Percentiles rank a stretch among this genome's conserved stretches.
phyloP scores from a whole-genome alignment of 1,284 basidiomycete species.

The Apiotrichum sp. region DNA sequence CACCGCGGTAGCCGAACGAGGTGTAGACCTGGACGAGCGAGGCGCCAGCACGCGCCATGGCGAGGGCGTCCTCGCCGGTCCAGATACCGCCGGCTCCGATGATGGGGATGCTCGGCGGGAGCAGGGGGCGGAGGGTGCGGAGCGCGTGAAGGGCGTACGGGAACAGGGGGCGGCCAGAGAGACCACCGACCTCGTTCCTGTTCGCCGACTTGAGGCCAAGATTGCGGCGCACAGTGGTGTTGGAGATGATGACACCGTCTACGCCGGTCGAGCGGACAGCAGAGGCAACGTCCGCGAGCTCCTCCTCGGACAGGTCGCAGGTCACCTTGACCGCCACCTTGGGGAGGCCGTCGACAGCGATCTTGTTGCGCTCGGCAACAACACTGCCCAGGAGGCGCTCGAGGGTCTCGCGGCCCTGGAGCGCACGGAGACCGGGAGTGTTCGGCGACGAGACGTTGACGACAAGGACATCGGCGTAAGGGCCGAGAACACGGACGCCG shows the following conservation, averaged over 20 bases:
- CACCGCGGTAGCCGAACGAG: conserved; percentile 82
- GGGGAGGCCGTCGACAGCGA: conserved; percentile 55
- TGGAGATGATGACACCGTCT: conserved; percentile 95
- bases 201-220: conserved; percentile 51
- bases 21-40: conserved; percentile 89
- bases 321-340: conserved; percentile 89
- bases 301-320: conserved; percentile 74
- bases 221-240: conserved; percentile 87
- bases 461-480: conserved; percentile 86
- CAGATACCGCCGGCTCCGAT: conserved; percentile 93
- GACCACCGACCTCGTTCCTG: conserved; percentile 66
- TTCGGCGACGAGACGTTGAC: conserved; percentile 97
- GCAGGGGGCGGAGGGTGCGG: conserved; percentile 63
- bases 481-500: conserved; percentile 77
- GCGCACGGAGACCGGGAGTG: conserved; percentile 84
- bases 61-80: conserved; percentile 78
- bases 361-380: conserved; percentile 64
- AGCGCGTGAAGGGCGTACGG: conserved; percentile 72
- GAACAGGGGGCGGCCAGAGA: conserved; percentile 85
- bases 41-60: conserved; percentile 83
- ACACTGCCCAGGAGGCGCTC: conserved; percentile 68
- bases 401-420: conserved; percentile 74
- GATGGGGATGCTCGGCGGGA: conserved; percentile 71
- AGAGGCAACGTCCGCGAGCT: conserved; percentile 77
- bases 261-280: conserved; percentile 68